Evolutionary conservation across 129 eudicot species (phyloP), one percentile per base, ranked within the genome.

Genomic region (Lonicera japonica): DNA sequence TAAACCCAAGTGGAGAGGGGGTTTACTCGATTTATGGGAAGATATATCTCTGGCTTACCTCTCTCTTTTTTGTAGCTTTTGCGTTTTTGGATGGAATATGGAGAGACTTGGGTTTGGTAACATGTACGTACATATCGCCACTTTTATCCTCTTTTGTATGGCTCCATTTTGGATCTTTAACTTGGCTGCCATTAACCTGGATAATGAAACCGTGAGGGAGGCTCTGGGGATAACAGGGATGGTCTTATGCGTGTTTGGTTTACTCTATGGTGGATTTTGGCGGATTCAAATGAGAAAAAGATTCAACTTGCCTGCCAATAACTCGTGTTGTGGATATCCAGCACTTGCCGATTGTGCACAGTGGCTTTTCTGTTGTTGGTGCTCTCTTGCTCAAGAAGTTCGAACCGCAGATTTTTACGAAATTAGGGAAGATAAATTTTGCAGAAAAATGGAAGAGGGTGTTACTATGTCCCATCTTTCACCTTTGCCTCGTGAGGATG

Each of bases 71-170:
- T 82, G 87, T 73, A 65, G 66, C 17, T 82, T 71, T 62, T 82
- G 87, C 59, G 83, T 82, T 18, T 82, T 82, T 10, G 87, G 87
- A 23, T 82, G 87, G 87, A 82, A 81, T 58, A 77, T 77, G 83
- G 80, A 77, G 75, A 70, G 83, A 59, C 87, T 81, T 17, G 87
- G 87, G 24, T 82, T 82, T 59, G 87, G 87, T 41, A 77, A 82
- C 70, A 82, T 70, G 87, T 82, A 82, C 54, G 83, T 77, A 11
- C 87, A 82, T 17, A 71, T 74, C 5, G 73, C 64, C 20, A 82
- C 87, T 8, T 82, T 82, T 70, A 68, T 82, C 25, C 77, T 82
- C 8, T 82, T 82, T 25, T 82, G 88, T 65, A 54, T 61, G 67
- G 88, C 88, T 12, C 88, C 88, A 0, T 82, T 82, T 61, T 78